A percentile compares a stretch with the other conserved stretches of the same genome.
Evolutionary conservation across 1,284 basidiomycete genomes (phyloP).

Genomic region (Sporisorium iseilematis-ciliati): DNA sequence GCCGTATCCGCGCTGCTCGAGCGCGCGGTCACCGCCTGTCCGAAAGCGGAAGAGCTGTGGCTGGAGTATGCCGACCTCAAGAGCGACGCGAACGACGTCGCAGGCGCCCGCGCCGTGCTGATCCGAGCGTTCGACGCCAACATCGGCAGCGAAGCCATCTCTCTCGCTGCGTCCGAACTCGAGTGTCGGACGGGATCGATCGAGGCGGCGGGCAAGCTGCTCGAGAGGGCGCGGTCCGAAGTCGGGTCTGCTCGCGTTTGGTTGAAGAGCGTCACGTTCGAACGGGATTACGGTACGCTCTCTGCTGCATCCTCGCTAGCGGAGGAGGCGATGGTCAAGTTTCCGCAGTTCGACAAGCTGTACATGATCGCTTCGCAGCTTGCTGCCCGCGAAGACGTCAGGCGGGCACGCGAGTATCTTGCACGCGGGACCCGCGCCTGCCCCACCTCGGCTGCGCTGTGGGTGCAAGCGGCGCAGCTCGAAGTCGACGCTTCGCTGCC

Average conservation of each 20-base stretch:
- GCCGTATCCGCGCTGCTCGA: conserved; percentile 84
- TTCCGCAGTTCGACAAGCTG: conserved; percentile 87
- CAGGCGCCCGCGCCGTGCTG: conserved; percentile 85
- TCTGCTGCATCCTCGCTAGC: conserved; percentile 82
- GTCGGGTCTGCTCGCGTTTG: conserved; percentile 93
- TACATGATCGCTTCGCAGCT: conserved; percentile 98
- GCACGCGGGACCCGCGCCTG: conserved; percentile 83
- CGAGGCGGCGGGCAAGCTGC: conserved; percentile 83
- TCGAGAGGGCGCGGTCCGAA: conserved; percentile 87
- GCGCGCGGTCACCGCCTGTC: conserved; percentile 87
- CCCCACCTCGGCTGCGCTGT: conserved; percentile 84
- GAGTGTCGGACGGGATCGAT: conserved; percentile 93
- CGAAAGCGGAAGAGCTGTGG: conserved; percentile 95
- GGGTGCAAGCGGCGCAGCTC: conserved; percentile 87
- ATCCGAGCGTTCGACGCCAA: conserved; percentile 93
- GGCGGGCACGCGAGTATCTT: conserved; percentile 52
- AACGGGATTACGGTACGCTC: conserved; percentile 84
- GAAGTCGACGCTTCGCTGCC: conserved; percentile 81
- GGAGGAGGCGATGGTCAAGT: conserved; percentile 81
- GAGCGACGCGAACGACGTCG: conserved; percentile 84
- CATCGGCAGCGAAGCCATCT: conserved; percentile 95
- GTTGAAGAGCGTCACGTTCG: conserved; percentile 97
- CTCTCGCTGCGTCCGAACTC: conserved; percentile 94
- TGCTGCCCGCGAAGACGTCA: conserved; percentile 60
- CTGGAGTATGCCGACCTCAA: conserved; percentile 96